A percentile compares a stretch with the other conserved stretches of the same genome.
These are phyloP conservation scores for Aquilaria agallochum DNA, from an alignment of 441 rosid species.

Conservation along the genomic window DNA sequence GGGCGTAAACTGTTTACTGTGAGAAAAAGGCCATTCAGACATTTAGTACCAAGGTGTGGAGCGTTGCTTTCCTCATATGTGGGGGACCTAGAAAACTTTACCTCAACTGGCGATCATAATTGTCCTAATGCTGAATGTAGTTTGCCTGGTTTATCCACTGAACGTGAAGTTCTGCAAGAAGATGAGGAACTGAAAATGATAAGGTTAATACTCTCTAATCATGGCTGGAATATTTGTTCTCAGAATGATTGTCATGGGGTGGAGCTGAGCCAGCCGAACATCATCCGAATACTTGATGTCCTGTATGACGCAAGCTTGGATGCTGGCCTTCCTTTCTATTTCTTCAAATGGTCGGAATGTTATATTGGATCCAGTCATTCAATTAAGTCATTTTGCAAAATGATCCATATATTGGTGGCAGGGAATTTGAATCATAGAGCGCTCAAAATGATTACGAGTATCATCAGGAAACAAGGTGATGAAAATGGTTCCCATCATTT, in stretches of 20 bases:
- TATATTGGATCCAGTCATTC: conserved; percentile 26
- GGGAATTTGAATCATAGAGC: conserved; percentile 36
- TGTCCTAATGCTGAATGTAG: too few species aligned
- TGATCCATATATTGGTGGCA: conserved; percentile 37
- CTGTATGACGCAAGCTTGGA: conserved; percentile 32
- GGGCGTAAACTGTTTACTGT: conserved; percentile 1
- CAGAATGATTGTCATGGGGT: conserved; percentile 8
- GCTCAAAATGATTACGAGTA: conserved; percentile 22
- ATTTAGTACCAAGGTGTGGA: not conserved
- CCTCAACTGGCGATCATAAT: too few species aligned
- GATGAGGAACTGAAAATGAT: conserved; percentile 6
- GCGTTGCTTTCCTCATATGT: conserved; percentile 3
- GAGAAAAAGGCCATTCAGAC: not conserved
- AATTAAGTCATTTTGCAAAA: conserved; percentile 19
- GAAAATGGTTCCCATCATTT: conserved; percentile 20
- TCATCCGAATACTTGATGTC: conserved; percentile 24
- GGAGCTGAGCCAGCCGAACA: conserved; percentile 27
- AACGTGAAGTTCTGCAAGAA: not conserved
- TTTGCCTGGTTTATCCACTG: conserved; percentile 1
- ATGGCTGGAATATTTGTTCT: conserved; percentile 18
- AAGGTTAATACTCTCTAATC: conserved; percentile 17
- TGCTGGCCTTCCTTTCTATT: conserved; percentile 35
- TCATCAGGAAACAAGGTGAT: conserved; percentile 20
- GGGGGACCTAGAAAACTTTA: too few species aligned
- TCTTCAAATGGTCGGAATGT: conserved; percentile 40